Percentiles rank a stretch among this genome's conserved stretches.
phyloP scores from a whole-genome alignment of 495 filamentous ascomycete genomes.

The Talaromyces thailandensis region DNA sequence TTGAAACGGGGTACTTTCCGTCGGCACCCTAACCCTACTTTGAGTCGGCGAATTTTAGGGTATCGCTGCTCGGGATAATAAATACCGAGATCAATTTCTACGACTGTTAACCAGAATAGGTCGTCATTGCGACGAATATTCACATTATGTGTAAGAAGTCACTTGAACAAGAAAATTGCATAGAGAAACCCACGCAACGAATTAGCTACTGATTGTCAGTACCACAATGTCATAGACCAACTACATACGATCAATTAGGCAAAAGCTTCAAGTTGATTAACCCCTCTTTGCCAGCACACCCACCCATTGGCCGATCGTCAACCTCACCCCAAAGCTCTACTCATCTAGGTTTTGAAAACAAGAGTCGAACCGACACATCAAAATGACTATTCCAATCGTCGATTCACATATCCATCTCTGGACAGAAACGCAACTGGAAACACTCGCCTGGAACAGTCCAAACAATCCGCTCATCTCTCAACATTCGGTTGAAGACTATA shows the following conservation, averaged over 20 bases:
- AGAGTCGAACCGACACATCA: not conserved
- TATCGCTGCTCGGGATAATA: not conserved
- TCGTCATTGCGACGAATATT: not conserved
- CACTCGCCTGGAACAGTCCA: conserved; percentile 55
- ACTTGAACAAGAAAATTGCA: not conserved
- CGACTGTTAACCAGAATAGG: not conserved
- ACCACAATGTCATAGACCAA: not conserved
- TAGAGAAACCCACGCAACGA: not conserved
- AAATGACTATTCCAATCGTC: conserved; percentile 42
- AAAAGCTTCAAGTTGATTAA: not conserved
- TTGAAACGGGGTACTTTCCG: not conserved
- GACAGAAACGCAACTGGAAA: conserved; percentile 50
- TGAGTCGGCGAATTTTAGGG: not conserved
- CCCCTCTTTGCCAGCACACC: not conserved
- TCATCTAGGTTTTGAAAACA: not conserved
- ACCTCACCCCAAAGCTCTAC: not conserved
- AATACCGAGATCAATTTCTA: not conserved
- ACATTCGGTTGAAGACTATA: conserved; percentile 54
- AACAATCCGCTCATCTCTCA: conserved; percentile 47
- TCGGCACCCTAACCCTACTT: not conserved
- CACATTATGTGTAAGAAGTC: not conserved
- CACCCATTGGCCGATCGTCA: not conserved
- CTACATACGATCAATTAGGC: not conserved
- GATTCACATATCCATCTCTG: conserved; percentile 89
- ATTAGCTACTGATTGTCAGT: not conserved